Base-by-base conservation (phyloP, 176 grass and related monocot species). In the Cymbopogon citratus region DNA sequence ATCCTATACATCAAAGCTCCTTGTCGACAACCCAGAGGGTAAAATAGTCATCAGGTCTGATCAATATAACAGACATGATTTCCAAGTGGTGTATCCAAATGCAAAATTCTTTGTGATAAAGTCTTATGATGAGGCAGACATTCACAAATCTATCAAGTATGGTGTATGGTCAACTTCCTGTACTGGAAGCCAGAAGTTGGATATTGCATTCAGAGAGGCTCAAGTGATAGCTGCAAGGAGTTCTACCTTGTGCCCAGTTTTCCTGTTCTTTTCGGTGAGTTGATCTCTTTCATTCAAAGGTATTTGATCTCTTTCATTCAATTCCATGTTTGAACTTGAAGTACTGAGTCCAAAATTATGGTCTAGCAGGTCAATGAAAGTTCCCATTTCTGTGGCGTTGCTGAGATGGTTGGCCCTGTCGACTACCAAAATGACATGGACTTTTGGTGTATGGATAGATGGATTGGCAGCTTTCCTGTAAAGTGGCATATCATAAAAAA, bases 401-500 rank as follows among this genome's bases (percentile, higher is more conserved):
- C 94, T 69, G 94, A 97, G 87, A 97, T 97, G 94, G 67, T 90
- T 74, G 89, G 89, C 12, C 89, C 76, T 82, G 89, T 97, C 36
- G 89, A 97, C 82, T 94, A 90, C 74, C 76, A 84, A 28, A 94
- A 90, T 34, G 35, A 86, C 74, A 90, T 97, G 91, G 91, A 92
- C 65, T 86, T 97, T 78, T 97, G 94, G 91, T 76, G 85, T 62
- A 66, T 73, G 69, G 80, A 90, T 69, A 94, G 65, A 73, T 97
- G 94, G 91, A 62, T 75, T 69, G 94, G 91, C 27, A 89, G 89
- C 77, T 97, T 97, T 82, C 87, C 85, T 73, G 87, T 97, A 34
- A 97, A 75, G 66, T 97, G 91, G 94, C 91, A 94, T 77, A 94
- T 97, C 45, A 88, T 97, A 81, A 97, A 97, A 84, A 87, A 97